These are phyloP conservation scores for Colletotrichum spinosum DNA, from an alignment of 2,329 filamentous ascomycete genomes.

Conservation along the genomic window DNA sequence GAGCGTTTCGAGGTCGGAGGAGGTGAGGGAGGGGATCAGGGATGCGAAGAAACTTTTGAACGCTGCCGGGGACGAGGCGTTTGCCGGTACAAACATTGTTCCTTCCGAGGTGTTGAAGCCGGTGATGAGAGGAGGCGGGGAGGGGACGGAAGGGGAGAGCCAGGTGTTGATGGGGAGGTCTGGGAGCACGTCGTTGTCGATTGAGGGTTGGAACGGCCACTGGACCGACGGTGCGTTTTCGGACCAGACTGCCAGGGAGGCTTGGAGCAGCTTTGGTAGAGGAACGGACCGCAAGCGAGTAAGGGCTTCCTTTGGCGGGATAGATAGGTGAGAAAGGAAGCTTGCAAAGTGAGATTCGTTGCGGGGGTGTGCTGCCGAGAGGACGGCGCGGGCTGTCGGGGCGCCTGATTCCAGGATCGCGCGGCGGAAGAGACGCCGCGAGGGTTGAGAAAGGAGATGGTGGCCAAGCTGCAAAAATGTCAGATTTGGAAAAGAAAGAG, in stretches of 20 bases:
- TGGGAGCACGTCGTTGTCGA: slow-evolving; percentile 68
- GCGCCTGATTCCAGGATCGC: slow-evolving; percentile 69
- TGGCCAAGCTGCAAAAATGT: slow-evolving; percentile 68
- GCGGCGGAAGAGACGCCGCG: slow-evolving; percentile 61
- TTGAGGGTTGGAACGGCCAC: slow-evolving; percentile 77
- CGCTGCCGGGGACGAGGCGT: slow-evolving; percentile 53
- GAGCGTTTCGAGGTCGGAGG: slow-evolving; percentile 64
- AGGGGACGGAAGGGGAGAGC: slow-evolving; percentile 62
- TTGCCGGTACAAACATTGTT: slow-evolving; percentile 68
- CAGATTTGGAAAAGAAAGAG: slow-evolving; percentile 35
- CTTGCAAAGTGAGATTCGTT: slow-evolving; percentile 68
- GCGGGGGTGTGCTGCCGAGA: slow-evolving; percentile 64
- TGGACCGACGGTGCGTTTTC: slow-evolving; percentile 56
- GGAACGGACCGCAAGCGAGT: slow-evolving; percentile 59
- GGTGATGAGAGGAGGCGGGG: slow-evolving; percentile 69
- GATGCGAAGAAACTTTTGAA: slow-evolving; percentile 67
- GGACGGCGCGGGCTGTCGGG: slow-evolving; percentile 65
- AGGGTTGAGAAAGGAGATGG: slow-evolving; percentile 65
- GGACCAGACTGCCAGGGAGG: slow-evolving; percentile 57
- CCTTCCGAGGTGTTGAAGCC: slow-evolving; percentile 80
- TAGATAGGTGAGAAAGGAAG: slow-evolving; percentile 65
- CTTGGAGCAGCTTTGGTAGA: slow-evolving; percentile 50
- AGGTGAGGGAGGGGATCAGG: slow-evolving; percentile 68
- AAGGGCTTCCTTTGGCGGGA: slow-evolving; percentile 63
- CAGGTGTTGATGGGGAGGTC: slow-evolving; percentile 70